Conservation (phyloP, 2,329 filamentous ascomycete species). For the Fusarium sp. region DNA sequence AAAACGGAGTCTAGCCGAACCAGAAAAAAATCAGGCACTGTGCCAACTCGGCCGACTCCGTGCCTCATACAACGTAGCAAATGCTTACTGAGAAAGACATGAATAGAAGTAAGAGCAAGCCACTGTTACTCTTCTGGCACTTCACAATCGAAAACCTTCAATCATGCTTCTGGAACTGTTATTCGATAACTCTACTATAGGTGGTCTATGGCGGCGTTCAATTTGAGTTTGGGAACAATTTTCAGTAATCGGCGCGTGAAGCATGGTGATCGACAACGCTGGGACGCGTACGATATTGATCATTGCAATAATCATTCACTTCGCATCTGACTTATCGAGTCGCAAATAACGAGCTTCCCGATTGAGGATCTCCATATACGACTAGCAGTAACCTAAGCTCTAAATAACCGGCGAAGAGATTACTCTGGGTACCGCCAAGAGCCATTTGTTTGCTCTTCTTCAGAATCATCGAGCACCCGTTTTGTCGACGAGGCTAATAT, state of each 20-base stretch:
- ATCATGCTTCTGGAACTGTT: neutral
- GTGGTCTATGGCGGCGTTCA: neutral
- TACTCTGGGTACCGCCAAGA: constrained; percentile 14
- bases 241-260: constrained; percentile 5
- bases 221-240: neutral
- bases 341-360: constrained; percentile 19
- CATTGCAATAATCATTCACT: constrained; percentile 6
- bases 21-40: constrained; percentile 25
- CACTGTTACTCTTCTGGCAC: constrained; percentile 6
- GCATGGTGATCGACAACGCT: constrained; percentile 18
- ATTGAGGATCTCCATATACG: constrained; percentile 15
- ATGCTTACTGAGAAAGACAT: constrained; percentile 28
- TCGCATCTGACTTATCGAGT: constrained; percentile 21
- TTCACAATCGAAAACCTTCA: constrained; percentile 1
- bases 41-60: constrained; percentile 43
- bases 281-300: neutral
- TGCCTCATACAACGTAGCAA: constrained; percentile 11
- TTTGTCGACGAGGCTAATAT: constrained; percentile 8
- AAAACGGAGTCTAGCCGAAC: constrained; percentile 27
- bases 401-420: constrained; percentile 9
- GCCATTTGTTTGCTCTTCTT: neutral
- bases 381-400: neutral
- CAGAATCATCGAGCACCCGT: neutral
- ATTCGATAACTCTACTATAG: neutral
- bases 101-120: constrained; percentile 18